phyloP scores from a whole-genome alignment of 2,329 filamentous ascomycete species.

The Cladosporium sp. region DNA sequence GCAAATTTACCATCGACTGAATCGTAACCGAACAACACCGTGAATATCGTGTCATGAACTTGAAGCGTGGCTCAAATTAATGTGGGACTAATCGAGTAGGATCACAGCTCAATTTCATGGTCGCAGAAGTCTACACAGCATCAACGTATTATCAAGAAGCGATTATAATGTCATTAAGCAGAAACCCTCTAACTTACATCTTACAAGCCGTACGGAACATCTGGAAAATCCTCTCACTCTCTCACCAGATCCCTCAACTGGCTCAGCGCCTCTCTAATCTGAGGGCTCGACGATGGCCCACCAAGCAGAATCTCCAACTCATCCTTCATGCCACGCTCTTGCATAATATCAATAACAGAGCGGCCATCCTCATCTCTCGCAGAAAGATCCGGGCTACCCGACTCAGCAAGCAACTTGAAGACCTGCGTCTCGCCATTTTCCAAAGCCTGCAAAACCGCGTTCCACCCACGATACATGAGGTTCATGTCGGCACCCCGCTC shows the following conservation, averaged over 20 bases:
- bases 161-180: too few species aligned
- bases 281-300: constrained; percentile 8
- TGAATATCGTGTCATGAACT: too few species aligned
- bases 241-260: constrained; percentile 5
- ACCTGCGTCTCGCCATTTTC: constrained; percentile 58
- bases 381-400: constrained; percentile 48
- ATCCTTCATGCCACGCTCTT: constrained; percentile 55
- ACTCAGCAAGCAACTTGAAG: constrained; percentile 48
- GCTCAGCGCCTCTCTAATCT: constrained; percentile 16
- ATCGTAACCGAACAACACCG: too few species aligned
- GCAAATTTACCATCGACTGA: too few species aligned
- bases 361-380: constrained; percentile 51
- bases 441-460: constrained; percentile 59
- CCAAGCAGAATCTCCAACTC: constrained; percentile 24
- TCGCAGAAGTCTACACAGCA: too few species aligned
- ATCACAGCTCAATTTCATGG: too few species aligned
- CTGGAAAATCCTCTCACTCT: constrained; percentile 2
- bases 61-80: too few species aligned
- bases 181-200: too few species aligned
- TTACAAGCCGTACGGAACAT: too few species aligned
- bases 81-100: too few species aligned
- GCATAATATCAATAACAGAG: constrained; percentile 55
- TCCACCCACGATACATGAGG: constrained; percentile 62
- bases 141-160: too few species aligned
- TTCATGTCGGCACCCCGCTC: constrained; percentile 63